phyloP scores from a whole-genome alignment of 176 grass and related monocot species.

The Phyllostachys edulis region DNA sequence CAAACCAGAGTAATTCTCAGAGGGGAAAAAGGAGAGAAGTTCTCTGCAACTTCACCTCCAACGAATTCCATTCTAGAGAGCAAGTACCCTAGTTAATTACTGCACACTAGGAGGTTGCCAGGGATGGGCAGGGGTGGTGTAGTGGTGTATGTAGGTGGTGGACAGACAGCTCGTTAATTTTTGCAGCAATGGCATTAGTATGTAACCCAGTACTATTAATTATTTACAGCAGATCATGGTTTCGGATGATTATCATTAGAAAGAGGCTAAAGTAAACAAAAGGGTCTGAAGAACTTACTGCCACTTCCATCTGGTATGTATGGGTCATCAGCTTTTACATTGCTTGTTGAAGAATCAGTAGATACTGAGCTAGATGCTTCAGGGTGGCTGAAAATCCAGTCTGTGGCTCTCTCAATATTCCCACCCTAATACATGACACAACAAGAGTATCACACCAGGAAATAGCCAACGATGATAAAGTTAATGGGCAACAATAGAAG shows the following conservation, averaged over 20 bases:
- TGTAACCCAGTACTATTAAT: not conserved
- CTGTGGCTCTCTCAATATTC: conserved; percentile 89
- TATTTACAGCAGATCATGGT: not conserved
- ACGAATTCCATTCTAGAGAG: not conserved
- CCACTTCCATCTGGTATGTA: conserved; percentile 75
- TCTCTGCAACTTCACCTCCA: not conserved
- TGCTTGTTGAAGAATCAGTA: conserved; percentile 65
- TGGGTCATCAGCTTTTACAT: conserved; percentile 40
- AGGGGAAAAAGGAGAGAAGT: not conserved
- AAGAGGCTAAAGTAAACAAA: not conserved
- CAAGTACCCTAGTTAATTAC: not conserved
- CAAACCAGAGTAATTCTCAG: not conserved
- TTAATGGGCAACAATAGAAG: not conserved
- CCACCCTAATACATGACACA: conserved; percentile 63
- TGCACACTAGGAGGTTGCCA: not conserved
- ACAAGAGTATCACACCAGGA: conserved; percentile 17
- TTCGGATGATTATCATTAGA: not conserved
- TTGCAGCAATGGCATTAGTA: not conserved
- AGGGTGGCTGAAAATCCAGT: conserved; percentile 89
- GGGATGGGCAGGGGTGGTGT: not conserved
- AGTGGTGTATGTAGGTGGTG: not conserved
- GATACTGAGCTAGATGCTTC: conserved; percentile 55
- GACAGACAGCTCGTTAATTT: not conserved
- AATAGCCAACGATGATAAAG: not conserved
- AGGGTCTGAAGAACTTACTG: conserved; percentile 53